These are phyloP conservation scores for Ganoderma lucidum DNA, from an alignment of 1,284 basidiomycete species.

Conservation along the genomic window DNA sequence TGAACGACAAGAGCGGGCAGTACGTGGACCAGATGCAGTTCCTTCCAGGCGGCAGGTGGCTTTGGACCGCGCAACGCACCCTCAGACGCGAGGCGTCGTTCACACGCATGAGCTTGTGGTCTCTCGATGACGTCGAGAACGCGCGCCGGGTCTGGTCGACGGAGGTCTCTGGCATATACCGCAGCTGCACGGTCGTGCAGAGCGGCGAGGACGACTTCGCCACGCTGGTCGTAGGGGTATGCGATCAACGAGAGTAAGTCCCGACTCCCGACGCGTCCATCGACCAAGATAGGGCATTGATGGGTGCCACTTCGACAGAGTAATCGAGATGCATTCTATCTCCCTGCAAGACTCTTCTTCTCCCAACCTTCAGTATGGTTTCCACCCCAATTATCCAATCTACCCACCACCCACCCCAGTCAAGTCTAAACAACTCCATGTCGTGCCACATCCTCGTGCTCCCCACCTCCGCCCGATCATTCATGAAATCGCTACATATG, in stretches of 20 bases:
- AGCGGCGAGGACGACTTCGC: constrained; percentile 37
- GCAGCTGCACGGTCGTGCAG: constrained; percentile 44
- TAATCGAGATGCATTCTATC: constrained; percentile 39
- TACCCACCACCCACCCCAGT: constrained; percentile 11
- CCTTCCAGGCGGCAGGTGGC: constrained; percentile 52
- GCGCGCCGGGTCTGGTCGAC: constrained; percentile 45
- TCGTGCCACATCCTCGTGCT: constrained; percentile 33
- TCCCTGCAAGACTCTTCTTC: constrained; percentile 29
- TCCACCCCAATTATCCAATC: constrained; percentile 30
- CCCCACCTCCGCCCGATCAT: constrained; percentile 36
- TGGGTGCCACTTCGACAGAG: constrained; percentile 23
- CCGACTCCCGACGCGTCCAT: background rate
- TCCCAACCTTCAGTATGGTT: constrained; percentile 28
- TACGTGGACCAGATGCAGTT: constrained; percentile 53
- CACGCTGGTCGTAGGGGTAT: constrained; percentile 44
- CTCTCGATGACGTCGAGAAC: constrained; percentile 40
- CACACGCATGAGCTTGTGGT: constrained; percentile 52
- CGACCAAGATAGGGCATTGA: constrained; percentile 13
- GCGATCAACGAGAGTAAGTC: constrained; percentile 40
- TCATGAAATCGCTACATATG: constrained; percentile 39
- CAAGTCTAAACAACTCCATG: constrained; percentile 32
- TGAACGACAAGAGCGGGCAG: constrained; percentile 43
- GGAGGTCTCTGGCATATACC: constrained; percentile 45
- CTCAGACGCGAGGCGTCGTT: constrained; percentile 39
- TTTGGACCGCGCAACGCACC: constrained; percentile 52